phyloP scores from a whole-genome alignment of 2,329 filamentous ascomycete genomes.

The Penicillium sp. region DNA sequence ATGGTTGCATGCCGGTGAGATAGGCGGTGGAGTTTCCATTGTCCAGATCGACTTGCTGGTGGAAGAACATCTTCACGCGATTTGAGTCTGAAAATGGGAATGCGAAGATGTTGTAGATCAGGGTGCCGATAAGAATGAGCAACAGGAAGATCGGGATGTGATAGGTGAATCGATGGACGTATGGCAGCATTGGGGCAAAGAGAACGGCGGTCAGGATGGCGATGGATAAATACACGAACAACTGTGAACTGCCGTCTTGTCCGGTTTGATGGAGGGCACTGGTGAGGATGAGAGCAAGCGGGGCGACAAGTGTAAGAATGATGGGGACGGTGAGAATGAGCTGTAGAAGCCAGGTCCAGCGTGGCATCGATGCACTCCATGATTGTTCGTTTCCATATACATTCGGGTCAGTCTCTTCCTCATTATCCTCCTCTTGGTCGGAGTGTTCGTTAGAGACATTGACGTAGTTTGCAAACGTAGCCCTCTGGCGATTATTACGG shows the following conservation, averaged over 20 bases:
- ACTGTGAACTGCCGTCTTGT: constrained; percentile 75
- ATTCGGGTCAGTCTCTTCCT: constrained; percentile 36
- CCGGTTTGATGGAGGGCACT: constrained; percentile 78
- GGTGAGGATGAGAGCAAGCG: constrained; percentile 74
- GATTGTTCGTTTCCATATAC: constrained; percentile 75
- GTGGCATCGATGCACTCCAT: constrained; percentile 80
- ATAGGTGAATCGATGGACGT: constrained; percentile 82
- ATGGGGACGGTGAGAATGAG: constrained; percentile 80
- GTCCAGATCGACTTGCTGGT: constrained; percentile 79
- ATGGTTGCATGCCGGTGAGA: constrained; percentile 70
- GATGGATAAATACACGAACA: constrained; percentile 73
- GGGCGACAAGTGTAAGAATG: constrained; percentile 74
- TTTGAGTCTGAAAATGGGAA: constrained; percentile 85
- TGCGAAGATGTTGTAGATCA: constrained; percentile 82
- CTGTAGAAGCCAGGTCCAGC: constrained; percentile 87
- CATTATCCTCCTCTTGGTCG: constrained; percentile 30
- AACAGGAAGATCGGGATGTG: constrained; percentile 80
- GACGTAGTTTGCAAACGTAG: constrained; percentile 62
- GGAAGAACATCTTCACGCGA: constrained; percentile 85
- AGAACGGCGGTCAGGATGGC: constrained; percentile 71
- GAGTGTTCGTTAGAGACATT: constrained; percentile 38
- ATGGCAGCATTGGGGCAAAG: constrained; percentile 77
- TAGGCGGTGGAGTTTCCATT: constrained; percentile 71
- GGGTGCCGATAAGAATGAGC: constrained; percentile 71
- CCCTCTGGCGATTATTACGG: constrained; percentile 51